A percentile compares a stretch with the other conserved stretches of the same genome.
Conservation (phyloP, 2,329 filamentous ascomycete species). For the Aplosporella prunicola region DNA sequence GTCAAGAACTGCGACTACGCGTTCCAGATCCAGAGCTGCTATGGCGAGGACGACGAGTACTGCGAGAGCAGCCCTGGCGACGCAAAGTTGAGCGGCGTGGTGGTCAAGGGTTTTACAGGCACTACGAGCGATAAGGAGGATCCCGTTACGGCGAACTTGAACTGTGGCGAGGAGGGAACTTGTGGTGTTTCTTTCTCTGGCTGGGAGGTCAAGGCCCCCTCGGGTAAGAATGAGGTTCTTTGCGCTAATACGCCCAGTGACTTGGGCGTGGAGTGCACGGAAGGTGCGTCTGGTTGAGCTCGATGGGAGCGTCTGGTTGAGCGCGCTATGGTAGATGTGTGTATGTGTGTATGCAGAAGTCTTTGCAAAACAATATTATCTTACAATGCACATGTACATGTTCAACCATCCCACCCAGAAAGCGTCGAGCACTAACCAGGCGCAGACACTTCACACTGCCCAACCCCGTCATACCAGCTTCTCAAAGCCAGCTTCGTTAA, state of each 20-base stretch:
- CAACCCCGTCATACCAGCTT: too few species aligned
- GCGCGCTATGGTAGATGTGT: too few species aligned
- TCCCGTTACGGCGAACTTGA: slow-evolving; percentile 19
- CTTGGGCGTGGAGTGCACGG: slow-evolving; percentile 4
- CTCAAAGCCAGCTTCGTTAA: too few species aligned
- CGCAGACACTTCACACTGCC: too few species aligned
- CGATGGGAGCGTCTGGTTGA: too few species aligned
- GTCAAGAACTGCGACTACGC: slow-evolving; percentile 35
- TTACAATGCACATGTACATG: too few species aligned
- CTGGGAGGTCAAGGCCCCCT: slow-evolving; percentile 5
- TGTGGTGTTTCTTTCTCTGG: slow-evolving; percentile 5
- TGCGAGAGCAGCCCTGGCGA: slow-evolving; percentile 5
- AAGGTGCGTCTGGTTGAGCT: slow-evolving; percentile 7
- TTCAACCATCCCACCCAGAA: too few species aligned
- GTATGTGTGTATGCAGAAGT: too few species aligned
- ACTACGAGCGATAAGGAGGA: slow-evolving; percentile 39
- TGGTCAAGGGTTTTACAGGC: slow-evolving; percentile 46
- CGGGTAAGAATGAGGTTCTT: slow-evolving; percentile 4
- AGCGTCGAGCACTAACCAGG: too few species aligned
- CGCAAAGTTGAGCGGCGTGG: slow-evolving; percentile 2
- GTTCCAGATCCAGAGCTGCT: slow-evolving; percentile 39
- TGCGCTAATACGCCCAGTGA: slow-evolving; percentile 5
- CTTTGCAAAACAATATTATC: too few species aligned
- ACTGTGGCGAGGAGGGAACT: slow-evolving; percentile 3
- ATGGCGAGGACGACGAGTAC: slow-evolving; percentile 15